Percentiles rank a stretch among this genome's conserved stretches.
phyloP scores from a whole-genome alignment of 352 stramenopile species.

The Phytophthora megakarya region DNA sequence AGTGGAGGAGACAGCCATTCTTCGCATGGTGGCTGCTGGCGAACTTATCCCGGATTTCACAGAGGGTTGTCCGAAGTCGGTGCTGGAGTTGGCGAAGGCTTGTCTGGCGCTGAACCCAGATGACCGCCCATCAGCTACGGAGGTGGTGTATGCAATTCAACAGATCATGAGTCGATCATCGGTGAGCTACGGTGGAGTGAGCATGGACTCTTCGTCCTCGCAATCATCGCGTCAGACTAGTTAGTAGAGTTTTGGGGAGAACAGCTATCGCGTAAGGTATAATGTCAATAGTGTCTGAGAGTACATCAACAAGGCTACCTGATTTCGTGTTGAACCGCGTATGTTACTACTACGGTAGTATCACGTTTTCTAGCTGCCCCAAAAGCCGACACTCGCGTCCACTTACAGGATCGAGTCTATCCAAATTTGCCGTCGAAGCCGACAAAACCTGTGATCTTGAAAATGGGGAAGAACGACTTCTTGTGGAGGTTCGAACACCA shows the following conservation, averaged over 20 bases:
- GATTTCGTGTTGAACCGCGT: slow-evolving; percentile 17
- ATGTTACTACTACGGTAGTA: no score
- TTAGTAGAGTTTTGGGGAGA: slow-evolving; percentile 26
- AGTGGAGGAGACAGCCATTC: slow-evolving; percentile 56
- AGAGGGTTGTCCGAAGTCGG: slow-evolving; percentile 44
- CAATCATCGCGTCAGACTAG: slow-evolving; percentile 20
- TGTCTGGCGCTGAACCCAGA: slow-evolving; percentile 63
- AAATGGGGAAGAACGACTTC: slow-evolving; percentile 96
- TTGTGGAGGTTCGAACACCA: slow-evolving; percentile 95
- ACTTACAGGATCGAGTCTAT: slow-evolving; percentile 33
- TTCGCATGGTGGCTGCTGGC: slow-evolving; percentile 67
- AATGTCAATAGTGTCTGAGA: slow-evolving; percentile 32
- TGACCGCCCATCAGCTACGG: slow-evolving; percentile 58
- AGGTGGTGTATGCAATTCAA: slow-evolving; percentile 66
- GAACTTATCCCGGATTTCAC: slow-evolving; percentile 62
- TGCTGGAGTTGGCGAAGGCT: slow-evolving; percentile 53
- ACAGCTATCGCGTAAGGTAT: slow-evolving; percentile 10
- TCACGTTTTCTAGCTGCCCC: slow-evolving; percentile 18
- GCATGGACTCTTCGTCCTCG: slow-evolving; percentile 32
- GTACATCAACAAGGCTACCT: slow-evolving; percentile 15
- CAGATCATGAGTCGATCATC: slow-evolving; percentile 40
- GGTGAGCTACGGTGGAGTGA: slow-evolving; percentile 19
- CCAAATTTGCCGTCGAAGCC: slow-evolving; percentile 97
- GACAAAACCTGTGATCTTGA: slow-evolving; percentile 96
- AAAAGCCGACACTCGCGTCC: neutral